Conservation (phyloP, 805 yeast genomes). For the Priceomyces carsonii region DNA sequence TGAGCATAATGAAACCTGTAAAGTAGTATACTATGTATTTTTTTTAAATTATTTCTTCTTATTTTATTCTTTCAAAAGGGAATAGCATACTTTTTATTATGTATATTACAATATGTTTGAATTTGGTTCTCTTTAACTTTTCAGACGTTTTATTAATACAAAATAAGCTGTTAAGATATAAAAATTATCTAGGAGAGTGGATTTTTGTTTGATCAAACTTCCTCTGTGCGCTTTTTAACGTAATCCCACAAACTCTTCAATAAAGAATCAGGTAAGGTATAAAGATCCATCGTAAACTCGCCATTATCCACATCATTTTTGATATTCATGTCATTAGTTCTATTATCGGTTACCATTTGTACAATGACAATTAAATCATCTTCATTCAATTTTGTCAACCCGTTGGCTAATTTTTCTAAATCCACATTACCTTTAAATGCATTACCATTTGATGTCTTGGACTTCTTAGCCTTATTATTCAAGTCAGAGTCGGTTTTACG, state of each 20-base stretch:
- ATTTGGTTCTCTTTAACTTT: no score
- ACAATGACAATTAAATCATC: conserved; percentile 94
- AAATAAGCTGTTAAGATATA: no score
- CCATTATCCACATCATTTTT: conserved; percentile 96
- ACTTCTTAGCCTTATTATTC: conserved; percentile 47
- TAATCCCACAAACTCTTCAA: conserved; percentile 94
- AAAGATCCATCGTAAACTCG: conserved; percentile 94
- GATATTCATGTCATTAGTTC: conserved; percentile 92
- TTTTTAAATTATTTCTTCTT: no score
- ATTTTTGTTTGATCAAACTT: conserved; percentile 17
- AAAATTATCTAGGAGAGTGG: conserved; percentile 2
- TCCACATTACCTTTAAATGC: conserved; percentile 78
- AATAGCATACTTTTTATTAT: no score
- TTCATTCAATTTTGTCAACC: conserved; percentile 82
- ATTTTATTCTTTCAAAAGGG: no score
- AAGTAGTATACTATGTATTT: no score
- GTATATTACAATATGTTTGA: no score
- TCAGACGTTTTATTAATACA: no score
- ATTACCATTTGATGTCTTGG: conserved; percentile 45
- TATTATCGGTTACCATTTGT: conserved; percentile 96
- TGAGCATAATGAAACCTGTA: no score
- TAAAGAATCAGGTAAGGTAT: conserved; percentile 87
- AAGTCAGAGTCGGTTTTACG: conserved; percentile 28
- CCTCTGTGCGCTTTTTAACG: conserved; percentile 67
- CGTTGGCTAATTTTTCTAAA: conserved; percentile 86